Conservation (phyloP, 768 basidiomycete species). For the Hemileccinum impolitum region DNA sequence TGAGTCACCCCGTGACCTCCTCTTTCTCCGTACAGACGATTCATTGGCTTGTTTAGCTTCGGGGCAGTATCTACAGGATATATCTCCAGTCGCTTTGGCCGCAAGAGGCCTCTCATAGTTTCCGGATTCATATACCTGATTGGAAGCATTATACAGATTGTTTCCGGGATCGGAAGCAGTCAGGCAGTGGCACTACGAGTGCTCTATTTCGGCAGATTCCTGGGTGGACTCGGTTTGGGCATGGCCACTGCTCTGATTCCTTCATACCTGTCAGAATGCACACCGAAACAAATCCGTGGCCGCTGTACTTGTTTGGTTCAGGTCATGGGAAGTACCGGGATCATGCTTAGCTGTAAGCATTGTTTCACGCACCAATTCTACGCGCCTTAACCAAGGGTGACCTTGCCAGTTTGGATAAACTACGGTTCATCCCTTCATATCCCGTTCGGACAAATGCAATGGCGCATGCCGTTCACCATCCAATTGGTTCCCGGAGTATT, state of each 20-base stretch:
- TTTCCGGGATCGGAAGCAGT: conserved; percentile 41
- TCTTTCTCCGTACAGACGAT: neutral
- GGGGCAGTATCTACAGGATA: conserved; percentile 42
- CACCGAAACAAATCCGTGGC: conserved; percentile 46
- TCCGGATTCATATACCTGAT: conserved; percentile 47
- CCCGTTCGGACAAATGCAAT: conserved; percentile 40
- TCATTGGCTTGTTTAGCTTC: conserved; percentile 29
- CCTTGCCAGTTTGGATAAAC: conserved; percentile 45
- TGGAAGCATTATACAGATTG: conserved; percentile 45
- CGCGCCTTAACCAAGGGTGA: conserved; percentile 1
- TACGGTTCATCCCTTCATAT: conserved; percentile 39
- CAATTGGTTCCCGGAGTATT: conserved; percentile 52
- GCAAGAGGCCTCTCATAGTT: conserved; percentile 42
- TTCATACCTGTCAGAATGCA: conserved; percentile 50
- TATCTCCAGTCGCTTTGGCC: conserved; percentile 41
- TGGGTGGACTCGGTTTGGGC: conserved; percentile 61
- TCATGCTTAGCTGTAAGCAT: conserved; percentile 35
- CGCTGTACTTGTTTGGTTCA: conserved; percentile 47
- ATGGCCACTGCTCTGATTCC: conserved; percentile 50
- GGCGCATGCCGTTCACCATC: conserved; percentile 51
- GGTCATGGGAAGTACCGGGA: conserved; percentile 28
- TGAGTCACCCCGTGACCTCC: conserved; percentile 22
- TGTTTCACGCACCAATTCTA: neutral
- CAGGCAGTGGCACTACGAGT: conserved; percentile 34
- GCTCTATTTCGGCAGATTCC: conserved; percentile 49